A percentile compares a stretch with the other conserved stretches of the same genome.
phyloP scores from a whole-genome alignment of 2,329 filamentous ascomycete genomes.

The Delphinella strobiligena region DNA sequence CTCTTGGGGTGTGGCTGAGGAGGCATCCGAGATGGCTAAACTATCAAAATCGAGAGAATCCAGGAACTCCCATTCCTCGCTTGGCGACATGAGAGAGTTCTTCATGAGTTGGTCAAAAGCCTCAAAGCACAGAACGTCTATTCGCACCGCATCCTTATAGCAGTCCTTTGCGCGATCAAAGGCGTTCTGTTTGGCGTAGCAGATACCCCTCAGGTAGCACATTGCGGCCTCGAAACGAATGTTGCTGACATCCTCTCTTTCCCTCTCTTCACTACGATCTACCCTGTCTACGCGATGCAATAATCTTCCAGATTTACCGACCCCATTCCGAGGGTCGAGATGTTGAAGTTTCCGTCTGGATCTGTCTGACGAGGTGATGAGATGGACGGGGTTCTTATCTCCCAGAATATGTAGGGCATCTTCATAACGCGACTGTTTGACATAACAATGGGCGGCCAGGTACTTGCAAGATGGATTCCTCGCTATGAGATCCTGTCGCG shows the following conservation, averaged over 20 bases:
- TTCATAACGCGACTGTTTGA: conserved; percentile 82
- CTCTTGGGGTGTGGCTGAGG: conserved; percentile 62
- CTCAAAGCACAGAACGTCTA: conserved; percentile 97
- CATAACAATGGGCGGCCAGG: conserved; percentile 82
- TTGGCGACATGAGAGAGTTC: conserved; percentile 80
- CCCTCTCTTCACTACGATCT: conserved; percentile 49
- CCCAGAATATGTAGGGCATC: conserved; percentile 79
- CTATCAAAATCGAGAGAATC: conserved; percentile 84
- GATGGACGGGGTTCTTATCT: conserved; percentile 84
- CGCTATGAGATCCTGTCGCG: conserved; percentile 67
- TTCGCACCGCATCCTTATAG: conserved; percentile 93
- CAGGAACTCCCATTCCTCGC: conserved; percentile 82
- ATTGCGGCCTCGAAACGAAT: conserved; percentile 89
- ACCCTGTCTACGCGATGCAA: conserved; percentile 36
- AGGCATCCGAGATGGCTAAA: conserved; percentile 49
- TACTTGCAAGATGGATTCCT: conserved; percentile 83
- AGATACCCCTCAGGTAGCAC: conserved; percentile 88
- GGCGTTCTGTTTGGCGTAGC: conserved; percentile 92
- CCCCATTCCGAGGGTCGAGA: conserved; percentile 42
- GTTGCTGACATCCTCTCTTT: conserved; percentile 59
- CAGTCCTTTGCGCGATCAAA: conserved; percentile 96
- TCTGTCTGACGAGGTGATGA: conserved; percentile 57
- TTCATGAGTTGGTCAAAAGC: conserved; percentile 97
- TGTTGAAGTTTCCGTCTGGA: conserved; percentile 61
- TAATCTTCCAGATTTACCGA: conserved; percentile 26